Base-by-base conservation (phyloP, 441 rosid species). In the Francoa sonchifolia region DNA sequence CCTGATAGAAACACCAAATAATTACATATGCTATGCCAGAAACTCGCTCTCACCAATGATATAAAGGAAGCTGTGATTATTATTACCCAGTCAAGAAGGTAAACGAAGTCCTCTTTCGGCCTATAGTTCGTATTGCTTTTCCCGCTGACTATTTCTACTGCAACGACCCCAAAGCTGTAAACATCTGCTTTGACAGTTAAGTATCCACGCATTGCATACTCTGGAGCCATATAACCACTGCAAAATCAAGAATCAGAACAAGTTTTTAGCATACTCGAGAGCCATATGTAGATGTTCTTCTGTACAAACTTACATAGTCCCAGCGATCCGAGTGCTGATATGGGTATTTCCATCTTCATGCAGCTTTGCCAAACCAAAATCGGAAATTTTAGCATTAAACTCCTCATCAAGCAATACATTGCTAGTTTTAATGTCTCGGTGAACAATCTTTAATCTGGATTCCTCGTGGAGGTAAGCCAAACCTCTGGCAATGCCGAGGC, bases 381-480 rank as follows among this genome's bases (percentile, higher is more conserved):
- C 90, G 8, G 95, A 83, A 56, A 83, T 83, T 55, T 83, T 83
- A 3, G 94, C 76, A 28, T 72, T 79, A 19, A 82, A 63, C 55
- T 79, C 67, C 61, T 74, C 70, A 44, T 82, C 89, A 14, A 82
- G 81, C 47, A 82, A 67, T 47, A 83, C 82, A 22, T 83, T 83
- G 72, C 94, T 79, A 0, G 87, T 68, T 72, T 83, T 83, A 42
- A 79, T 83, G 66, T 83, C 94, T 56, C 95, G 59, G 43, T 83
- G 97, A 58, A 81, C 94, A 49, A 88, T 77, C 64, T 73, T 88
- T 58, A 88, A 68, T 44, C 59, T 63, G 0, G 97, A 88, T 40
- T 88, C 97, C 61, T 66, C 95, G 19, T 88, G 97, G 43, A 88
- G 94, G 66, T 66, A 81, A 37, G 70, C 69, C 50, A 84, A 67